These are phyloP conservation scores for Mycena polygramma DNA, from an alignment of 768 basidiomycete genomes.

Conservation along the genomic window DNA sequence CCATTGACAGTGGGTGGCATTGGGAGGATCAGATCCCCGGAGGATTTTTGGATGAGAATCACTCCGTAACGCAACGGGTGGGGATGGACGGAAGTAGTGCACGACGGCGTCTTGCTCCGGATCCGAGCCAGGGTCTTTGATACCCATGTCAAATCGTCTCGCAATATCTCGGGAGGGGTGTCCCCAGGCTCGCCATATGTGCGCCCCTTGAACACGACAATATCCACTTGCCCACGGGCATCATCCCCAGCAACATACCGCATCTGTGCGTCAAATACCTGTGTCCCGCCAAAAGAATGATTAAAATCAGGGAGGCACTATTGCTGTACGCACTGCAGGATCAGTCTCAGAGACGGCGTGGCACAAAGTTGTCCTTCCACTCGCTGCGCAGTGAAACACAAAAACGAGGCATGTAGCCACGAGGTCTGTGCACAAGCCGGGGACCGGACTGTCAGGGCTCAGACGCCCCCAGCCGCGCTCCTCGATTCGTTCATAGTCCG, in stretches of 20 bases:
- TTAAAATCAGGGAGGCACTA: background rate
- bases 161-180: slow-evolving; percentile 14
- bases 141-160: slow-evolving; percentile 14
- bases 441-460: slow-evolving; percentile 17
- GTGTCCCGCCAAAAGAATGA: background rate
- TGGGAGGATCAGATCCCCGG: slow-evolving; percentile 23
- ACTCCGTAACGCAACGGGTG: slow-evolving; percentile 21
- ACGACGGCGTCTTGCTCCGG: slow-evolving; percentile 16
- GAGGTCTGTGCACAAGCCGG: slow-evolving; percentile 26
- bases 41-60: slow-evolving; percentile 24
- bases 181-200: slow-evolving; percentile 4
- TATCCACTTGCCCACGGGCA: slow-evolving; percentile 16
- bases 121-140: slow-evolving; percentile 17
- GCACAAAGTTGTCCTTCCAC: slow-evolving; percentile 20
- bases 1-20: slow-evolving; percentile 4
- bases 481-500: slow-evolving; percentile 29
- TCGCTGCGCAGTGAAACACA: slow-evolving; percentile 26
- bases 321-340: slow-evolving; percentile 10
- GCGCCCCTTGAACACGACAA: slow-evolving; percentile 18
- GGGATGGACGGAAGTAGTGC: slow-evolving; percentile 22
- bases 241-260: slow-evolving; percentile 19
- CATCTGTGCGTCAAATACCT: slow-evolving; percentile 27
- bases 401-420: slow-evolving; percentile 29
- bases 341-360: slow-evolving; percentile 29
- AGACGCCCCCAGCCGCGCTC: slow-evolving; percentile 27